A percentile compares a stretch with the other conserved stretches of the same genome.
Conservation (phyloP, 345 rosid genomes). For the Balakata baccata region DNA sequence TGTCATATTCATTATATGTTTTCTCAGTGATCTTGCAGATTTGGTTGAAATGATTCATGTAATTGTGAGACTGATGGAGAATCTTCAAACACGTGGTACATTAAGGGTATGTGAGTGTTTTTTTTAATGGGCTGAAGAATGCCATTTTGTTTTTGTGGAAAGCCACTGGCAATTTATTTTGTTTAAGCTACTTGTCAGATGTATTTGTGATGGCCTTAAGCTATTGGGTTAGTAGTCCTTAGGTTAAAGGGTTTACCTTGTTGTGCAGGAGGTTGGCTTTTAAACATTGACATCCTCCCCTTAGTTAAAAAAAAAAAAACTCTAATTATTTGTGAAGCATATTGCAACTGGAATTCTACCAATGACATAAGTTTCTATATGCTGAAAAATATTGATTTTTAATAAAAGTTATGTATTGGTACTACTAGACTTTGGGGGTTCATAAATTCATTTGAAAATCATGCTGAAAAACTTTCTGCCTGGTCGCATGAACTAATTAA, state of each 20-base stretch:
- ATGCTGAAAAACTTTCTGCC: neutral
- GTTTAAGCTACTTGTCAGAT: neutral
- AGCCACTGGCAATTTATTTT: neutral
- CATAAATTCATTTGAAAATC: neutral
- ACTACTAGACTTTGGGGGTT: neutral
- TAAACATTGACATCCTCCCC: neutral
- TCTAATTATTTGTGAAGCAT: neutral
- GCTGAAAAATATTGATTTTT: neutral
- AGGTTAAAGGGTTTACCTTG: neutral
- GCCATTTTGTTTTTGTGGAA: neutral
- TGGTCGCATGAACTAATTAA: neutral
- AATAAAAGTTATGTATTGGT: neutral
- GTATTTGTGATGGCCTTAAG: neutral
- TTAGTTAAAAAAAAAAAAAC: neutral
- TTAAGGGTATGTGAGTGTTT: slow-evolving; percentile 73
- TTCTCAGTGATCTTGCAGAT: slow-evolving; percentile 88
- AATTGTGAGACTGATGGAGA: slow-evolving; percentile 72
- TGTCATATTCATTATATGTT: slow-evolving; percentile 19
- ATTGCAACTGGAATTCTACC: neutral
- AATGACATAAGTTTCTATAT: neutral
- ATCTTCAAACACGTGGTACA: slow-evolving; percentile 85
- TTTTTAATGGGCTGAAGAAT: neutral
- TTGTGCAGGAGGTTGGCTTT: neutral
- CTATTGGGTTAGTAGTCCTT: neutral
- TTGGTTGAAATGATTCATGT: slow-evolving; percentile 71